These are phyloP conservation scores for Penicillium atrosanguineum DNA, from an alignment of 495 filamentous ascomycete species.

Conservation along the genomic window DNA sequence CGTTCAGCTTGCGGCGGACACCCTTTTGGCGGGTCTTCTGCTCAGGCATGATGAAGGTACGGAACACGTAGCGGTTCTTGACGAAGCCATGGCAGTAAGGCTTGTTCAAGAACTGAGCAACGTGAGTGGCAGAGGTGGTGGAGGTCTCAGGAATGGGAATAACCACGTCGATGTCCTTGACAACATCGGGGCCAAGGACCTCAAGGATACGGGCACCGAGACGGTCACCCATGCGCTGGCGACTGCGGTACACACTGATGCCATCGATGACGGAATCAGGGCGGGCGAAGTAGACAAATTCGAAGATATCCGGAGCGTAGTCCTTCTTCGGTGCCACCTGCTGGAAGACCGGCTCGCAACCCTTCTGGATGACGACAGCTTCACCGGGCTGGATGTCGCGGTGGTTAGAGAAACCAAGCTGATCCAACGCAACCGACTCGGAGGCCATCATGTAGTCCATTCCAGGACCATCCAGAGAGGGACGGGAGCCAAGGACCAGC, in stretches of 20 bases:
- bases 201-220: conserved; percentile 75
- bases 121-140: conserved; percentile 77
- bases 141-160: conserved; percentile 88
- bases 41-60: conserved; percentile 93
- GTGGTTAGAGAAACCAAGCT: conserved; percentile 81
- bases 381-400: conserved; percentile 84
- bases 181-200: conserved; percentile 67
- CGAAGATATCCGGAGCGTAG: conserved; percentile 94
- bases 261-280: conserved; percentile 91
- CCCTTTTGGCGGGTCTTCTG: conserved; percentile 77
- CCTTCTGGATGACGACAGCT: conserved; percentile 91
- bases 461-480: conserved; percentile 62
- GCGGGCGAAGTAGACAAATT: conserved; percentile 73
- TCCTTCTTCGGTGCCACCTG: conserved; percentile 69
- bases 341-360: conserved; percentile 65
- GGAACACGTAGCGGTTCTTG: conserved; percentile 95
- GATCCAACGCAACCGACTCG: conserved; percentile 88
- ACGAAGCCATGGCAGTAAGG: conserved; percentile 84
- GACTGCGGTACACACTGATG: conserved; percentile 83
- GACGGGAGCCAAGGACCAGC: conserved; percentile 74
- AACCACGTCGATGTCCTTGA: conserved; percentile 86
- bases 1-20: conserved; percentile 61
- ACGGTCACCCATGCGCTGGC: conserved; percentile 89
- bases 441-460: conserved; percentile 97
- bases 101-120: conserved; percentile 73